Conservation (phyloP, 306 rosid species). For the Gleditsia sinensis region DNA sequence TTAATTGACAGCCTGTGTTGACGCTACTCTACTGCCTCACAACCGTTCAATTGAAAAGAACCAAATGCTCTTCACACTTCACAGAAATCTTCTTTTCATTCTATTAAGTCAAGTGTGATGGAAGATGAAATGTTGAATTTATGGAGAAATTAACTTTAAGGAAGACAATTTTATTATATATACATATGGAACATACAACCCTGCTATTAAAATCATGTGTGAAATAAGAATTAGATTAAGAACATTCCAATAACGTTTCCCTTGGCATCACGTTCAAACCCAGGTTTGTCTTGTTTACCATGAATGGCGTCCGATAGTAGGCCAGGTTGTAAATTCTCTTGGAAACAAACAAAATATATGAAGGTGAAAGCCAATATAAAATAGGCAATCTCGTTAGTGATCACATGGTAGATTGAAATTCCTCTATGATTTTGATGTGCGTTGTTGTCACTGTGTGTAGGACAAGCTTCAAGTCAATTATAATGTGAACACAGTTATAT, state of each 20-base stretch:
- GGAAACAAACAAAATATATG: background rate
- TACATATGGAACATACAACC: no score
- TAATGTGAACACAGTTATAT: slow-evolving; percentile 24
- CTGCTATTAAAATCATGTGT: no score
- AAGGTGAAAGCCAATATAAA: slow-evolving; percentile 3
- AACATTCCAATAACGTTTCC: slow-evolving; percentile 7
- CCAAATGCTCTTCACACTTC: slow-evolving; percentile 33
- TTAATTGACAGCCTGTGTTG: slow-evolving; percentile 35
- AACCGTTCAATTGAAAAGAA: slow-evolving; percentile 19
- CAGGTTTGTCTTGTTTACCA: slow-evolving; percentile 35
- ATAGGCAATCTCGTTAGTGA: no score
- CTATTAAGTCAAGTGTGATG: slow-evolving; percentile 17
- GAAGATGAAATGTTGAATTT: background rate
- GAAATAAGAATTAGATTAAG: slow-evolving; percentile 9
- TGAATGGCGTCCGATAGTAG: slow-evolving; percentile 18
- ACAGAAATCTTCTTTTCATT: background rate
- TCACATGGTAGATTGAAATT: background rate
- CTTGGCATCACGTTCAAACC: slow-evolving; percentile 16
- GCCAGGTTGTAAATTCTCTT: background rate
- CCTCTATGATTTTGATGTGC: slow-evolving; percentile 8
- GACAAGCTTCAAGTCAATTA: background rate
- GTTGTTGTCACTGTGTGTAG: background rate
- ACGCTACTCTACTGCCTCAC: slow-evolving; percentile 25
- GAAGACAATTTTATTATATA: no score
- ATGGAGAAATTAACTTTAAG: background rate